Percentiles rank a stretch among this genome's conserved stretches.
Evolutionary conservation across 306 rosid genomes (phyloP).

Genomic region (Luffa aegyptiaca): DNA sequence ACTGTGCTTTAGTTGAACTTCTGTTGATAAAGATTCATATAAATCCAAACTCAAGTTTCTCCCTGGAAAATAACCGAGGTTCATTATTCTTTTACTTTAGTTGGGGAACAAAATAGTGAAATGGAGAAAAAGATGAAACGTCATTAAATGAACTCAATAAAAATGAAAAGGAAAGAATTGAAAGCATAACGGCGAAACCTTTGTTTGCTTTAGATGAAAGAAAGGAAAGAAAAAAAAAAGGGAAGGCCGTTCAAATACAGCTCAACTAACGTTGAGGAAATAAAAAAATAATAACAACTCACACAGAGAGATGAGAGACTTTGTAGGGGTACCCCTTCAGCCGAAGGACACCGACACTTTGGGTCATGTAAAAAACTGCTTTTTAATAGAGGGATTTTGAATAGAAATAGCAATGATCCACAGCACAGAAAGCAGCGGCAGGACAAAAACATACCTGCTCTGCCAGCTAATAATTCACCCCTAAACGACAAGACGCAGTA

Average conservation of each 20-base stretch:
- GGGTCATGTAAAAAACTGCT: background rate
- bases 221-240: background rate
- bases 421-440: conserved; percentile 37
- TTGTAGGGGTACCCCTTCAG: background rate
- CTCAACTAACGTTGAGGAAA: background rate
- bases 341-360: background rate
- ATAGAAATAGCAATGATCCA: background rate
- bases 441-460: conserved; percentile 44
- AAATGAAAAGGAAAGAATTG: background rate
- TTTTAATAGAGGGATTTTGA: background rate
- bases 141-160: background rate
- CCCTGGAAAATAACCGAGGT: background rate
- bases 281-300: background rate
- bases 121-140: background rate
- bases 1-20: background rate
- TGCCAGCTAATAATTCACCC: conserved; percentile 58
- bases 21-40: background rate
- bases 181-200: background rate
- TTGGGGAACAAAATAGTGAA: background rate
- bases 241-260: background rate
- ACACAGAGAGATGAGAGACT: background rate
- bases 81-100: background rate
- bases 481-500: conserved; percentile 28
- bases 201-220: conserved; percentile 7
- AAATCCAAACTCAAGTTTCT: background rate